Evolutionary conservation across 2,329 filamentous ascomycete genomes (phyloP), one percentile per base, ranked within the genome.

Genomic region (Didymellaceae sp.): DNA sequence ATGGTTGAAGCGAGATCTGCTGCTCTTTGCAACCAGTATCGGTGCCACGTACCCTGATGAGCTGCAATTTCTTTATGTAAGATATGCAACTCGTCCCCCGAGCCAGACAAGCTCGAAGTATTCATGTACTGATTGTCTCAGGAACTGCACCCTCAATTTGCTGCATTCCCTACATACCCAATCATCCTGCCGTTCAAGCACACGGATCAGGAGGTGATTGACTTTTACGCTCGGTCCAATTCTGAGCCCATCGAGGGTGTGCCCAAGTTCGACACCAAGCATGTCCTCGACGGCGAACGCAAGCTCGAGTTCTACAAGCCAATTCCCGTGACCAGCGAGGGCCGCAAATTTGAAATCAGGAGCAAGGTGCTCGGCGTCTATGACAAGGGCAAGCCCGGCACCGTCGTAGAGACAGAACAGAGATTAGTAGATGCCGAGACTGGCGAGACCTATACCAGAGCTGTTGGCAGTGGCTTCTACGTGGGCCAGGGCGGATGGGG

Each of bases 21-120:
- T 97, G 55, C 86, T 97, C 55, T 97, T 97, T 74, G 91, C 92
- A 63, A 88, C 88, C 75, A 93, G 88, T 77, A 93, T 97, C 72
- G 92, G 92, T 48, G 86, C 82, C 69, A 93, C 85, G 10, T 68
- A 69, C 28, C 82, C 82, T n/a, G 86, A 96, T 63, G 92, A 97
- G 80, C 84, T 96, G 67, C 91, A 96, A 71, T 96, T 93, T 71
- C 86, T 96, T 76, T 97, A 91, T 66, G 91, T 94, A 80, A 53
- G 83, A 68, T 5, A 22, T 2, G 11, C 13, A 21, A n/a, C 34
- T 22, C 7, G 6, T 26, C 20, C n/a, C n/a, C n/a, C n/a, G n/a
- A n/a, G n/a, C n/a, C n/a, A n/a, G n/a, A n/a, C 6, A 26, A 5
- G n/a, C n/a, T 38, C 13, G 20, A 20, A 2, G 17, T 1, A 28